phyloP scores from a whole-genome alignment of 805 yeast genomes.

The Komagataella pastoris region DNA sequence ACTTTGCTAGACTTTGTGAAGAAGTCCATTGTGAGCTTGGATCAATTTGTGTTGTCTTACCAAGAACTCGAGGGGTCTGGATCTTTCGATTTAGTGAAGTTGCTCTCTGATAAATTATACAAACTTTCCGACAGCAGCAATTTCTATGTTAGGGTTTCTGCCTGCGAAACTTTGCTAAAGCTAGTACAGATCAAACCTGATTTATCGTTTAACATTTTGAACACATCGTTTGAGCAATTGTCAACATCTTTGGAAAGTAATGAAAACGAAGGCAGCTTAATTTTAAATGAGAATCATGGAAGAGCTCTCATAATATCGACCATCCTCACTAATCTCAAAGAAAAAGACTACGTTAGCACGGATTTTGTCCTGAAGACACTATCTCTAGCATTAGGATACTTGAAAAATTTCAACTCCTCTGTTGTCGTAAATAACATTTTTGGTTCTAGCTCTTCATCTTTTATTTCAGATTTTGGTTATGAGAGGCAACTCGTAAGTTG shows the following conservation, averaged over 20 bases:
- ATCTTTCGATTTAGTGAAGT: constrained; percentile 11
- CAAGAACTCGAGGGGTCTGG: constrained; percentile 8
- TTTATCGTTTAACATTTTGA: constrained; percentile 14
- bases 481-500: constrained; percentile 37
- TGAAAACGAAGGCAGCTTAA: constrained; percentile 9
- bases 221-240: constrained; percentile 21
- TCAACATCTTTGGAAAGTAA: constrained; percentile 20
- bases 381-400: constrained; percentile 13
- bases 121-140: constrained; percentile 23
- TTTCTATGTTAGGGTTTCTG: constrained; percentile 25
- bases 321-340: constrained; percentile 13
- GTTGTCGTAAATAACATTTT: constrained; percentile 18
- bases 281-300: constrained; percentile 17
- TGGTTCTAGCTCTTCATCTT: constrained; percentile 14
- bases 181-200: constrained; percentile 21
- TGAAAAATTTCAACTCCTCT: constrained; percentile 21
- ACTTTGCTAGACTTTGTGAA: constrained; percentile 15
- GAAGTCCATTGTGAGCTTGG: constrained; percentile 13
- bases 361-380: constrained; percentile 18
- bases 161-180: constrained; percentile 21
- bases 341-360: constrained; percentile 16
- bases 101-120: constrained; percentile 20
- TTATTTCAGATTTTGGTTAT: constrained; percentile 16
- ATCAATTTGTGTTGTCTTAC: constrained; percentile 17
- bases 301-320: constrained; percentile 18